A percentile compares a stretch with the other conserved stretches of the same genome.
These are phyloP conservation scores for Lactarius evosmus DNA, from an alignment of 768 basidiomycete genomes.

Conservation along the genomic window DNA sequence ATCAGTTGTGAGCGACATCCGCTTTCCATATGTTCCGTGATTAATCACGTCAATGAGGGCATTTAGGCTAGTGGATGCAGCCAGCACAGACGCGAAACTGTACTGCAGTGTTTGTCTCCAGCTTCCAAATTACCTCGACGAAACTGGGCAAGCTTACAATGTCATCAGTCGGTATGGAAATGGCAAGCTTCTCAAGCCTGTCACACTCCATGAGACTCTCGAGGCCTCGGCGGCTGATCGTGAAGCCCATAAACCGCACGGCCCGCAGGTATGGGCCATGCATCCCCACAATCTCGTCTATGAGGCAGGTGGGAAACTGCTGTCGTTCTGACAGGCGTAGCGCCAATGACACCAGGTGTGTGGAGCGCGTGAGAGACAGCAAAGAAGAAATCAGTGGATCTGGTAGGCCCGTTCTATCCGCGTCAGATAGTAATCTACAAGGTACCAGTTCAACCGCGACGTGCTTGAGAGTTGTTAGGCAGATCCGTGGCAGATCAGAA, in stretches of 20 bases:
- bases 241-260: conserved; percentile 21
- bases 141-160: conserved; percentile 22
- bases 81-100: conserved; percentile 18
- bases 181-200: conserved; percentile 25
- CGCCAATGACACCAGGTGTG: conserved; percentile 24
- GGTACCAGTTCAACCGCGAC: conserved; percentile 52
- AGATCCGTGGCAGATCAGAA: conserved; percentile 33
- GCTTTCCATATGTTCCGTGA: conserved; percentile 19
- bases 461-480: conserved; percentile 45
- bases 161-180: conserved; percentile 20
- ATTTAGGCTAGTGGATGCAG: conserved; percentile 15
- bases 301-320: conserved; percentile 9
- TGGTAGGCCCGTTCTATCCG: conserved; percentile 1
- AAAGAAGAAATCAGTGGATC: conserved; percentile 15
- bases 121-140: conserved; percentile 9
- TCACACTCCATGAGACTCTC: conserved; percentile 23
- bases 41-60: conserved; percentile 24
- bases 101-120: conserved; percentile 9
- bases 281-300: conserved; percentile 23
- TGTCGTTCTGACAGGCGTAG: conserved; percentile 21
- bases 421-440: conserved; percentile 29
- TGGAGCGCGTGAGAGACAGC: conserved; percentile 22
- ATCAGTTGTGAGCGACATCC: conserved; percentile 25
- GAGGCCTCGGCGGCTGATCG: conserved; percentile 2
- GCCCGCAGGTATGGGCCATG: conserved; percentile 22